Evolutionary conservation across 169 alveolate genomes (phyloP), one percentile per base, ranked within the genome.

Genomic region (Cryptosporidium meleagridis): DNA sequence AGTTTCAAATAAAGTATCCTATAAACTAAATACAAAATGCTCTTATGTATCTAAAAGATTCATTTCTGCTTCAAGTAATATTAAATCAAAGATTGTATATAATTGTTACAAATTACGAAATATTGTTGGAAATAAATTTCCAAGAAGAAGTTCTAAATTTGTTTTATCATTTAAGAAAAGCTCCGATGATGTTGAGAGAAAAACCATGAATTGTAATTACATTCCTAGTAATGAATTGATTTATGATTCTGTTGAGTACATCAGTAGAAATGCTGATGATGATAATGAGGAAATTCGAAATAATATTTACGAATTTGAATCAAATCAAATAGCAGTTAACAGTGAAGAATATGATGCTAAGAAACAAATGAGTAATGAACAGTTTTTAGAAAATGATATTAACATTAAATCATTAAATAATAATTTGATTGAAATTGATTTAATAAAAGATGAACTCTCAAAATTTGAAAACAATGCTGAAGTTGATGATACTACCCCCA

Each of bases 231-330:
- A 55, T 55, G 71, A 53, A 35, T 37, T 73, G 37, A 59, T 73
- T 9, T 73, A 73, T 31, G 86, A 73, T 39, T 73, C 86, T 1
- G 37, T 73, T 53, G 86, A 73, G 18, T 73, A 73, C 35, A 73
- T 73, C 10, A 73, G 86, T 73, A 37, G 58, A 59, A 73, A 73
- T 73, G 41, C 33, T 18, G 70, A 45, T 12, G 84, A 70, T 29
- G 85, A 44, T 45, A 37, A 10, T 69, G 53, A 26, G 16, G 69
- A 48, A 21, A 71, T 51, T 51, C 65, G 51, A 7, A 31, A 14
- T 10, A 18, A 23, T 44, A 23, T 33, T 31, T 2, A 37, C 1
- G 72, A 65, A 31, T 31, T 29, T 7, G 72, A 65, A 33, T 4
- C 26, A 33, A 37, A 65, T 26, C 2, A 33, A 10, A 10, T 55